These are phyloP conservation scores for Penicillium chermesinum DNA, from an alignment of 495 filamentous ascomycete species.

Conservation along the genomic window DNA sequence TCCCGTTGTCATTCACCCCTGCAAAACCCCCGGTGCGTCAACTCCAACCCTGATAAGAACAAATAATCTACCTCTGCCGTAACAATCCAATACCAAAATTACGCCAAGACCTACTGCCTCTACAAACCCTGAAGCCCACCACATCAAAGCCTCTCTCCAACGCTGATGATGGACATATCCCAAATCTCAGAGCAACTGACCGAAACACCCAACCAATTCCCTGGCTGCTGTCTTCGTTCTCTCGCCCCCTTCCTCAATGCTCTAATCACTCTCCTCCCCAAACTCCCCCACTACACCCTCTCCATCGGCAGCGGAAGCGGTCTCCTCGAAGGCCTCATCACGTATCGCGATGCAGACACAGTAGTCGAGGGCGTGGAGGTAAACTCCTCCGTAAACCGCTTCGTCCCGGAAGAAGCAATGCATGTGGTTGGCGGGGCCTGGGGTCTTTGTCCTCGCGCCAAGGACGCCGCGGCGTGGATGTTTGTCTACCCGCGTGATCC, in stretches of 20 bases:
- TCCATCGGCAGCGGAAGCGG: constrained; percentile 54
- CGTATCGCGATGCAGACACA: constrained; percentile 17
- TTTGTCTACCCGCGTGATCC: constrained; percentile 54
- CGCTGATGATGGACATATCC: neutral
- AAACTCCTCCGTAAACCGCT: constrained; percentile 36
- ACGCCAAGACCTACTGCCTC: too few species aligned
- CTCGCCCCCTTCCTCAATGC: neutral
- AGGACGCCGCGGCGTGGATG: constrained; percentile 42
- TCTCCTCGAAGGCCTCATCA: constrained; percentile 46
- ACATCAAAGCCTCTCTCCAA: neutral
- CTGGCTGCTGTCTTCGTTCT: neutral
- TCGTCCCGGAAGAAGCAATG: constrained; percentile 39
- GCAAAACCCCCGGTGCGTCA: too few species aligned
- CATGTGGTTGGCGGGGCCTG: constrained; percentile 41
- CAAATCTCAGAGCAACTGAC: neutral
- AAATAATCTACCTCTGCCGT: too few species aligned
- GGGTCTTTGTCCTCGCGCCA: constrained; percentile 29
- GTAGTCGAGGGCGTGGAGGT: constrained; percentile 46
- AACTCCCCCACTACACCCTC: constrained; percentile 33
- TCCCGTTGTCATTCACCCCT: too few species aligned
- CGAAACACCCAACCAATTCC: neutral
- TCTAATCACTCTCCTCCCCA: constrained; percentile 30
- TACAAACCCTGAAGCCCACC: too few species aligned
- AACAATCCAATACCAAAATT: too few species aligned
- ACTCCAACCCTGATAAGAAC: too few species aligned